Evolutionary conservation across 148 eudicot genomes (phyloP), one percentile per base, ranked within the genome.

Genomic region (Cornus florida): DNA sequence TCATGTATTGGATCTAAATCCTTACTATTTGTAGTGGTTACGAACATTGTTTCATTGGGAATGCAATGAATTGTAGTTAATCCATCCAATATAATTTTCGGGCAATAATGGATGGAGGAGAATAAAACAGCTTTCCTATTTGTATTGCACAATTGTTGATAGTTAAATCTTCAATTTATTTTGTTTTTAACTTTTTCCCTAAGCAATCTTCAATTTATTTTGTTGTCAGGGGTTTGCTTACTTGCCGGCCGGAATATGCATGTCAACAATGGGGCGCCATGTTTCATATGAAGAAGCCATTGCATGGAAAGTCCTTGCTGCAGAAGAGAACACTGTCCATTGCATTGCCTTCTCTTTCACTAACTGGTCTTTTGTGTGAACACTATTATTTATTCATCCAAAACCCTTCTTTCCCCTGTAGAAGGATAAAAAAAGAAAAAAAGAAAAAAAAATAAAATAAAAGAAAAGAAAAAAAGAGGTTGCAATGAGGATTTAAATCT

Each of bases 281-380:
- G 89, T 92, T 23, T 85, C 98, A 14, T 95, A 84, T 32, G 97
- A 93, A 19, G 93, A 90, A 77, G 94, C 94, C 60, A 82, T 88
- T n/a, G 91, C 93, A 12, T 93, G 97, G 97, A 92, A 90, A 79
- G 97, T 95, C 69, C 81, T 91, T 72, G 93, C 92, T n/a, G 91
- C 88, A 9, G 93, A 90, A 35, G 94, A 92, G 69, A 87, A 85
- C 43, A 79, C 83, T 13, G 89, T 91, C 78, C 98, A 95, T 79
- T 95, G 98, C 82, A 90, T 95, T 23, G 98, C 98, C 75, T 89
- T 95, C 81, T 87, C 94, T 32, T 95, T 95, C 76, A 85, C 93
- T 41, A 95, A 95, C 84, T 95, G 98, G 98, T 95, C 97, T 33
- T 95, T 95, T 78, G 91, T 89, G 76, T 93, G 87, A 86, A 50